Evolutionary conservation across 495 filamentous ascomycete genomes (phyloP), one percentile per base, ranked within the genome.

Genomic region (Xylaria palmicola): DNA sequence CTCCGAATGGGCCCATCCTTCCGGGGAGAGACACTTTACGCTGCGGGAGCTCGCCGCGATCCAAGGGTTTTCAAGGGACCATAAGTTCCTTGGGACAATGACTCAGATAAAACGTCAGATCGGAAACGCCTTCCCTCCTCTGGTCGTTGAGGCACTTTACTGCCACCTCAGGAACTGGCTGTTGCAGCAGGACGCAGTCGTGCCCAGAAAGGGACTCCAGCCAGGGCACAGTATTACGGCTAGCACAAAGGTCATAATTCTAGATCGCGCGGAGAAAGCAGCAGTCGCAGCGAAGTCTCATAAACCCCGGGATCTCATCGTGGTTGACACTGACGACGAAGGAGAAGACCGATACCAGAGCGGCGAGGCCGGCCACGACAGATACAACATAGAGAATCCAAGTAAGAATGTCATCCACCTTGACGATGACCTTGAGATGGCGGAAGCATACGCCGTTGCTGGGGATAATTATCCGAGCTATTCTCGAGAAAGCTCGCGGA

Each of bases 71-170:
- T 90, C 91, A 0, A 6, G 73, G 0, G 71, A 72, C 1, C 87
- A 90, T 71, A 66, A 73, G 7, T 95, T 95, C 58, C 60, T 68
- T 0, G 77, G 76, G 0, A 70, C 60, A 0, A 62, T 60, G 7
- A 55, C 50, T 0, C 24, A 39, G 17, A 74, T 86, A 0, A 82
- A 79, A 45, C 86, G 80, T 62, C 90, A 93, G 69, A 90, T 96
- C 62, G 92, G 92, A 0, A 96, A 97, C 68, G 90, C 91, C 0
- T 90, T 93, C 4, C 88, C 91, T 0, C 85, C 92, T 0, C 55
- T 68, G 4, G 71, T 90, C 0, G 86, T 86, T 0, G 73, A 80
- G 40, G 75, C 78, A 0, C 51, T 93, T 0, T 88, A 86, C 62
- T 45, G 72, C 20, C 81, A 85, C 56, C 75, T 91, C 0, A 72